phyloP scores from a whole-genome alignment of 1,139 yeast species.

The Pichia sp. region DNA sequence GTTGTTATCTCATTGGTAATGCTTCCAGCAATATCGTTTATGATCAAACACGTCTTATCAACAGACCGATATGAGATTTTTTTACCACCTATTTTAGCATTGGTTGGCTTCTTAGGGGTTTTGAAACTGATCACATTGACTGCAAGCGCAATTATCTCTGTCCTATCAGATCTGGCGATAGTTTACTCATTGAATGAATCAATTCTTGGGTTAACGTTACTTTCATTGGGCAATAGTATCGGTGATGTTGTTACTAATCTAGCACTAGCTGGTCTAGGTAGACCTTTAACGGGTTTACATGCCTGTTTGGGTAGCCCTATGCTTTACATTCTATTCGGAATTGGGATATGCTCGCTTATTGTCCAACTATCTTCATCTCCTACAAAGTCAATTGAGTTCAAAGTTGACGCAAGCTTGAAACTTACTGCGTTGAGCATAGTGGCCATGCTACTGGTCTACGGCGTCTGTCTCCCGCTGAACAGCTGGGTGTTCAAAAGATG shows the following conservation, averaged over 20 bases:
- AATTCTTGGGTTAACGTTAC: slow-evolving; percentile 39
- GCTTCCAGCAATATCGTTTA: slow-evolving; percentile 4
- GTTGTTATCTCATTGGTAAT: slow-evolving; percentile 4
- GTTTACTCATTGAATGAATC: slow-evolving; percentile 27
- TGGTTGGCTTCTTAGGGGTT: slow-evolving; percentile 24
- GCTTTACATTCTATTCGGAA: slow-evolving; percentile 40
- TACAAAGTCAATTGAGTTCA: slow-evolving; percentile 17
- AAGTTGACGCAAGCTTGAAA: slow-evolving; percentile 24
- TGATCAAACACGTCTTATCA: slow-evolving; percentile 6
- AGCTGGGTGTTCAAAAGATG: slow-evolving; percentile 38
- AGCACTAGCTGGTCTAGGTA: slow-evolving; percentile 46
- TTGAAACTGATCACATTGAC: slow-evolving; percentile 24
- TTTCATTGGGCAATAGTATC: slow-evolving; percentile 50
- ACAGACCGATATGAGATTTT: slow-evolving; percentile 7
- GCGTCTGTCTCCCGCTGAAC: slow-evolving; percentile 31
- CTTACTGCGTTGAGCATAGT: slow-evolving; percentile 33
- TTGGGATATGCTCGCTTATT: slow-evolving; percentile 34
- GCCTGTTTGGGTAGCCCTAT: slow-evolving; percentile 57
- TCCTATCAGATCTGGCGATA: slow-evolving; percentile 25
- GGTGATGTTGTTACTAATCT: slow-evolving; percentile 50
- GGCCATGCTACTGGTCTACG: slow-evolving; percentile 23
- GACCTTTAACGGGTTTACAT: slow-evolving; percentile 50
- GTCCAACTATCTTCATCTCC: slow-evolving; percentile 22
- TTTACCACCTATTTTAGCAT: slow-evolving; percentile 11
- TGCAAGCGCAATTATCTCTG: slow-evolving; percentile 25